Conservation (phyloP, 345 rosid species). For the Bruguiera sexangula region DNA sequence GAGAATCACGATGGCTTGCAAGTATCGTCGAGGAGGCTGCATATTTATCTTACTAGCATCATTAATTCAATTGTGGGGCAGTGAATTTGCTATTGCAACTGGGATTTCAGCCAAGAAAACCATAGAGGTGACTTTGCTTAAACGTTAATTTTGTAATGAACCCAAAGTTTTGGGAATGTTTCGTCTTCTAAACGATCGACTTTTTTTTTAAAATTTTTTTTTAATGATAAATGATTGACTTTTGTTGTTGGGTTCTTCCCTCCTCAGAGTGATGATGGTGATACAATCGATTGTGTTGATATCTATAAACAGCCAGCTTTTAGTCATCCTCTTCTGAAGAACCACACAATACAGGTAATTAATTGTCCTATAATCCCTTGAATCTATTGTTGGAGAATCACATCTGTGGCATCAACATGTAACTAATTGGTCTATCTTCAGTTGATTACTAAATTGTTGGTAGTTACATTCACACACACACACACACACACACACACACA, state of each 20-base stretch:
- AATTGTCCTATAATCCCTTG: not conserved
- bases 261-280: constrained; percentile 4
- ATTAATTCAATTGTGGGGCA: not conserved
- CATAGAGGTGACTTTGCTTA: not conserved
- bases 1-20: not conserved
- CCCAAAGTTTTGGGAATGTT: not conserved
- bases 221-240: not conserved
- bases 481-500: too few relatives aligned
- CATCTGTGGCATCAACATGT: too few relatives aligned
- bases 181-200: too few relatives aligned
- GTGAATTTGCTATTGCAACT: not conserved
- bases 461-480: too few relatives aligned
- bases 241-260: not conserved
- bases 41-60: not conserved
- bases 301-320: constrained; percentile 35
- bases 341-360: constrained; percentile 21
- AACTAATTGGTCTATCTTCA: too few relatives aligned
- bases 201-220: too few relatives aligned
- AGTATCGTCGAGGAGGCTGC: not conserved
- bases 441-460: too few relatives aligned
- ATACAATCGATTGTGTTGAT: constrained; percentile 28
- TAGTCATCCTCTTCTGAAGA: constrained; percentile 29
- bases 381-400: not conserved
- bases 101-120: not conserved
- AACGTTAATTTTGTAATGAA: not conserved